phyloP scores from a whole-genome alignment of 352 stramenopile genomes.

The Bremia lactucae region DNA sequence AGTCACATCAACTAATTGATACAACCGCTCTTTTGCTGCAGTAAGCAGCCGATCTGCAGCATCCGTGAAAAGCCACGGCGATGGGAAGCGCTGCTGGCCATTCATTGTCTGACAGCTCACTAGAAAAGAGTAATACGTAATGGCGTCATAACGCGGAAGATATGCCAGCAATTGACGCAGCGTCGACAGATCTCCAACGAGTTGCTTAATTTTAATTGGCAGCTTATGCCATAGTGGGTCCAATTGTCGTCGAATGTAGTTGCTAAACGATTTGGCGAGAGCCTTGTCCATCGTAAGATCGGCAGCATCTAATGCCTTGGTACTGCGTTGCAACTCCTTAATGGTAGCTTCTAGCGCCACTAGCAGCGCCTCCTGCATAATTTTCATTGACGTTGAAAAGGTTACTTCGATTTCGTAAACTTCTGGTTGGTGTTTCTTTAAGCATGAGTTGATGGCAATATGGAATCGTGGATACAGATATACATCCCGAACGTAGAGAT shows the following conservation, averaged over 20 bases:
- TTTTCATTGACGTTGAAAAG: slow-evolving; percentile 87
- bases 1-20: slow-evolving; percentile 61
- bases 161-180: slow-evolving; percentile 85
- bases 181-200: slow-evolving; percentile 73
- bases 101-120: slow-evolving; percentile 86
- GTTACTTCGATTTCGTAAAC: slow-evolving; percentile 92
- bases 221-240: slow-evolving; percentile 96
- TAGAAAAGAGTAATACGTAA: slow-evolving; percentile 94
- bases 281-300: slow-evolving; percentile 91
- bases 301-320: slow-evolving; percentile 66
- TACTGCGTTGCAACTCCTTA: slow-evolving; percentile 87
- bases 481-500: slow-evolving; percentile 87
- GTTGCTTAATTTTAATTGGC: slow-evolving; percentile 87
- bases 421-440: slow-evolving; percentile 80
- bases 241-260: slow-evolving; percentile 80
- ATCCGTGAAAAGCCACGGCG: slow-evolving; percentile 91
- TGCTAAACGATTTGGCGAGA: slow-evolving; percentile 75
- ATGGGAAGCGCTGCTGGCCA: slow-evolving; percentile 71
- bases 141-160: slow-evolving; percentile 92
- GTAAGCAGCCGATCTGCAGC: slow-evolving; percentile 88
- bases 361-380: slow-evolving; percentile 91
- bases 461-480: slow-evolving; percentile 95
- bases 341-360: slow-evolving; percentile 90
- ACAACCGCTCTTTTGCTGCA: slow-evolving; percentile 90
- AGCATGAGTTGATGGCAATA: slow-evolving; percentile 73